These are phyloP conservation scores for Lasiodiplodia theobromae DNA, from an alignment of 2,329 filamentous ascomycete species.

Conservation along the genomic window DNA sequence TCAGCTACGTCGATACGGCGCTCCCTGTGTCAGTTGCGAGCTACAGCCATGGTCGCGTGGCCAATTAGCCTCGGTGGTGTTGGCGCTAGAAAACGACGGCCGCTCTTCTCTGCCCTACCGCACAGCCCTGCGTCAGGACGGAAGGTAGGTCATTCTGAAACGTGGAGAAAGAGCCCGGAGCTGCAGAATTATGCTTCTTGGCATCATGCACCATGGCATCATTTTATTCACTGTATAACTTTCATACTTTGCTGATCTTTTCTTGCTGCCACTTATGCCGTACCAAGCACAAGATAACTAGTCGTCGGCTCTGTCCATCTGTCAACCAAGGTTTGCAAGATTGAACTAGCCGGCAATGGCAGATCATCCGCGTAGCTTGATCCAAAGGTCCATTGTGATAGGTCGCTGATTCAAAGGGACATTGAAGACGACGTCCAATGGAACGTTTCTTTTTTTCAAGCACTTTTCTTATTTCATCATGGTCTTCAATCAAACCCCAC, in stretches of 20 bases:
- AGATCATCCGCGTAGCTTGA: no score
- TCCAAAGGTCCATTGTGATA: no score
- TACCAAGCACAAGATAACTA: not conserved
- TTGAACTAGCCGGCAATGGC: not conserved
- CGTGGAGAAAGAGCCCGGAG: not conserved
- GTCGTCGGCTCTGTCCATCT: not conserved
- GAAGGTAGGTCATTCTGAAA: not conserved
- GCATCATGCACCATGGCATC: not conserved
- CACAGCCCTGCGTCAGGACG: not conserved
- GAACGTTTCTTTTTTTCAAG: not conserved
- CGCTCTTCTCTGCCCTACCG: not conserved
- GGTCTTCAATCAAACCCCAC: slow-evolving; percentile 42
- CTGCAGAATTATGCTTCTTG: not conserved
- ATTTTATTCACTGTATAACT: not conserved
- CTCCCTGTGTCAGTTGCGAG: not conserved
- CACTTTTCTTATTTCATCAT: not conserved
- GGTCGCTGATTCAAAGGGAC: no score
- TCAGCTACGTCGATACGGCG: not conserved
- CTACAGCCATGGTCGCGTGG: not conserved
- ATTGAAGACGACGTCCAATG: no score
- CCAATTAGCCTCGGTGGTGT: not conserved
- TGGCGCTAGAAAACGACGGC: not conserved
- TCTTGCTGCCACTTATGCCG: not conserved
- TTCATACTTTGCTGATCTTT: not conserved
- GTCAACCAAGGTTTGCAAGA: not conserved